These are phyloP conservation scores for Dactylis glomerata DNA, from an alignment of 176 grass and related monocot species.

Conservation along the genomic window DNA sequence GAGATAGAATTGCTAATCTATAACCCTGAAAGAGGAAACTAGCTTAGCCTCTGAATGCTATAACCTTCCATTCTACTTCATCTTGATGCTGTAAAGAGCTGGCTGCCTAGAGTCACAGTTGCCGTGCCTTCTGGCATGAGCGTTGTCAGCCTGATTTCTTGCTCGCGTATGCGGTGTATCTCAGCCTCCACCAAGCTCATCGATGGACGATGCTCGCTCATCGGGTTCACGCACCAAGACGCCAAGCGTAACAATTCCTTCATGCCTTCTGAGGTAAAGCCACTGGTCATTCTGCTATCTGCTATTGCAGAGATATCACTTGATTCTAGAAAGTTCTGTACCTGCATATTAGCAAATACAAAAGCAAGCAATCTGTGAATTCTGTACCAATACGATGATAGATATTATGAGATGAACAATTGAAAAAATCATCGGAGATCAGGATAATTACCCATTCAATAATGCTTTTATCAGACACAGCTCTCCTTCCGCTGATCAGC, in stretches of 20 bases:
- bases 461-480: conserved; percentile 55
- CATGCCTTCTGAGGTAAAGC: conserved; percentile 70
- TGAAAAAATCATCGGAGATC: background rate
- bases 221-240: conserved; percentile 63
- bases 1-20: conserved; percentile 36
- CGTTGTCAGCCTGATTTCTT: conserved; percentile 76
- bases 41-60: conserved; percentile 25
- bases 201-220: conserved; percentile 49
- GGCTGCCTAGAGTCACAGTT: conserved; percentile 92
- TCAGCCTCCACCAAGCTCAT: conserved; percentile 81
- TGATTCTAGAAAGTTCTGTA: conserved; percentile 59
- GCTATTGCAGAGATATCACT: conserved; percentile 39
- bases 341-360: conserved; percentile 39
- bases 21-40: conserved; percentile 18
- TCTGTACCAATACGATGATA: background rate
- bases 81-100: conserved; percentile 74
- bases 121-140: conserved; percentile 53
- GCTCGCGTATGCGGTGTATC: conserved; percentile 68
- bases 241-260: conserved; percentile 68
- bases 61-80: conserved; percentile 29
- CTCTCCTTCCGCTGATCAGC: conserved; percentile 65
- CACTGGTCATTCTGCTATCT: conserved; percentile 61
- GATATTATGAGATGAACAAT: background rate
- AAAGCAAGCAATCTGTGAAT: background rate
- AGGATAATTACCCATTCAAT: conserved; percentile 65